These are phyloP conservation scores for Pythium brassicae DNA, from an alignment of 352 stramenopile species.

Conservation along the genomic window DNA sequence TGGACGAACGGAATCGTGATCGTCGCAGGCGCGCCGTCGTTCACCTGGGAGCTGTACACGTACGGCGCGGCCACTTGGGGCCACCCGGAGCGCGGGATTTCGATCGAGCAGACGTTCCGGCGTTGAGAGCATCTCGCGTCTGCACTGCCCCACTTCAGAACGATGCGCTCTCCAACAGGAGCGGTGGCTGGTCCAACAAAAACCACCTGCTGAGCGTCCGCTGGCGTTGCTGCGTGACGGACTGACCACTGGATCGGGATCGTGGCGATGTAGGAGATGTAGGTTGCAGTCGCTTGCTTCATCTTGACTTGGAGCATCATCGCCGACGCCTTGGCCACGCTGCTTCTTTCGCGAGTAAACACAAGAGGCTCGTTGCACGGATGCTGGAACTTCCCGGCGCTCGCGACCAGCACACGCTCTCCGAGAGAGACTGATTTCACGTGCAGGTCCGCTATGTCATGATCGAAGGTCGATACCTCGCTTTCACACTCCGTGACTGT, in stretches of 20 bases:
- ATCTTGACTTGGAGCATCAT: slow-evolving; percentile 8
- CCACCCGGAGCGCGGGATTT: slow-evolving; percentile 4
- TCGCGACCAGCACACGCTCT: neutral
- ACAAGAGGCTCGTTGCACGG: slow-evolving; percentile 5
- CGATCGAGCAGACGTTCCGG: slow-evolving; percentile 13
- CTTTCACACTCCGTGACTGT: slow-evolving; percentile 3
- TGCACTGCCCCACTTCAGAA: slow-evolving; percentile 11
- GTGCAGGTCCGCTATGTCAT: neutral
- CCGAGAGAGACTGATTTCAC: neutral
- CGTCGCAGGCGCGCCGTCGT: slow-evolving; percentile 8
- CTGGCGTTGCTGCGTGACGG: neutral
- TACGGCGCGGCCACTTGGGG: slow-evolving; percentile 13
- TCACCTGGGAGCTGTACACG: slow-evolving; percentile 23
- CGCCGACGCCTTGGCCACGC: neutral
- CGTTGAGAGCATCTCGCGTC: slow-evolving; percentile 9
- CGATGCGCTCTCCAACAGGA: neutral
- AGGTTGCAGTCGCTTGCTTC: slow-evolving; percentile 1
- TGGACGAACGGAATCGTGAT: slow-evolving; percentile 23
- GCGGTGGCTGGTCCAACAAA: slow-evolving; percentile 8
- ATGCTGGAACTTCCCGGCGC: slow-evolving; percentile 3
- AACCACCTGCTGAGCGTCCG: neutral
- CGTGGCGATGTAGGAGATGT: slow-evolving; percentile 2
- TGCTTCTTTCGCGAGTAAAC: neutral
- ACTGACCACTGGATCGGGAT: slow-evolving; percentile 19
- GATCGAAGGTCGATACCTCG: slow-evolving; percentile 5